A percentile compares a stretch with the other conserved stretches of the same genome.
phyloP scores from a whole-genome alignment of 148 eudicot species.

The Persicaria tinctoria region DNA sequence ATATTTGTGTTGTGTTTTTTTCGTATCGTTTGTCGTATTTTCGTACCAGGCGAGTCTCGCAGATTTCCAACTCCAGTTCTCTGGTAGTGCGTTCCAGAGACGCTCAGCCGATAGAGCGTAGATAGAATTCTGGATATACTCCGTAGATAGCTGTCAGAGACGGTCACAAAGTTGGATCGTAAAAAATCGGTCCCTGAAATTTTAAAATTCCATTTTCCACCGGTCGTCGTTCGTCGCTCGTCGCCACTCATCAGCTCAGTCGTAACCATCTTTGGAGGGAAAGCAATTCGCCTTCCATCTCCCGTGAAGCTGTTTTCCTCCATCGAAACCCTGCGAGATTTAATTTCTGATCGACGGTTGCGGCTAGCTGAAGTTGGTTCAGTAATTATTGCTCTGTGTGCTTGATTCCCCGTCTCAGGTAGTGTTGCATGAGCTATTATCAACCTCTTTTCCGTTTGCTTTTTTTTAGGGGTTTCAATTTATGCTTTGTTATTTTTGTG shows the following conservation, averaged over 20 bases:
- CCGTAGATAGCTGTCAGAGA: no score
- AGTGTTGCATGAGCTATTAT: neutral
- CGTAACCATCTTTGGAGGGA: neutral
- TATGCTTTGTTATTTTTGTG: neutral
- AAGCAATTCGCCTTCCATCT: neutral
- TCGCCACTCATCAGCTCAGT: neutral
- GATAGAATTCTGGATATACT: no score
- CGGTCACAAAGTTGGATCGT: no score
- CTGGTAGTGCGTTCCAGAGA: no score
- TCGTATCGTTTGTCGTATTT: no score
- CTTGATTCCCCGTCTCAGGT: neutral
- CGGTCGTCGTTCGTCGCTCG: neutral
- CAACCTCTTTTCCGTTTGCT: neutral
- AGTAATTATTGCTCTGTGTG: neutral
- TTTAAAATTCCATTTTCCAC: neutral
- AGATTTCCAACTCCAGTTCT: no score
- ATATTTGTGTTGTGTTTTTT: no score
- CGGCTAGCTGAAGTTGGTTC: neutral
- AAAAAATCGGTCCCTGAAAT: no score
- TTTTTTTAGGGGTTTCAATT: neutral
- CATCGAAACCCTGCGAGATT: neutral
- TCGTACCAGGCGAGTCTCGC: no score
- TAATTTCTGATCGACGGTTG: neutral
- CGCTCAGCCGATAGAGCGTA: no score
- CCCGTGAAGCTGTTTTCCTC: neutral